Evolutionary conservation across 192 early-diverging fungal species (phyloP).

Genomic region (Gamsiella multidivaricata): DNA sequence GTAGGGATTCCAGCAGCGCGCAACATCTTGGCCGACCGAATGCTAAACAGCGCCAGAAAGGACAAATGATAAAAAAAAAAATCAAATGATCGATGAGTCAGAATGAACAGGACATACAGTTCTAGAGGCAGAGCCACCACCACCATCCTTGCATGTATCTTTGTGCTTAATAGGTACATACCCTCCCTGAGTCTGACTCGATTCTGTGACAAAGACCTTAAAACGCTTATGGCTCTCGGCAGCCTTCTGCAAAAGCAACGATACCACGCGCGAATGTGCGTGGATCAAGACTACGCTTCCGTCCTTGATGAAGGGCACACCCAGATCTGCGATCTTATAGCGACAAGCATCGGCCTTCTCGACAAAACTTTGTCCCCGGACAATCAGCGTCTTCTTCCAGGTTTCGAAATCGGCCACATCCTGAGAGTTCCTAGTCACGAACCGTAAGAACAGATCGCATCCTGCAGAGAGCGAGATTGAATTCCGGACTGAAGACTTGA

Average conservation of each 20-base stretch:
- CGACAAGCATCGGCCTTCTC: constrained; percentile 76
- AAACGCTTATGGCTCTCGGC: constrained; percentile 85
- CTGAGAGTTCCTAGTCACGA: constrained; percentile 68
- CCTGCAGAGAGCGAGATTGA: constrained; percentile 89
- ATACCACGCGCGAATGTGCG: constrained; percentile 95
- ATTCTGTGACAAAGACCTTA: constrained; percentile 94
- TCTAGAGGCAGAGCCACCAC: not conserved
- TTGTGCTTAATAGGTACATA: constrained; percentile 23
- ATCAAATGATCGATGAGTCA: constrained; percentile 32
- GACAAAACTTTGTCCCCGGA: constrained; percentile 77
- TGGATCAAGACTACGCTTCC: constrained; percentile 88
- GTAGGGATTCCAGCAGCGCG: constrained; percentile 81
- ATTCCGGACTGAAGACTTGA: constrained; percentile 76
- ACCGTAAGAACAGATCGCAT: constrained; percentile 84
- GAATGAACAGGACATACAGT: constrained; percentile 1
- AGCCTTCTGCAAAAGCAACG: constrained; percentile 82
- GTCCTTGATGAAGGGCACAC: constrained; percentile 84
- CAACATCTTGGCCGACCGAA: constrained; percentile 76
- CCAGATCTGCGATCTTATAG: constrained; percentile 81
- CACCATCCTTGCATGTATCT: not conserved
- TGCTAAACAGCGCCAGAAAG: constrained; percentile 28
- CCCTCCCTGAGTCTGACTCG: constrained; percentile 80
- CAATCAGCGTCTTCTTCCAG: constrained; percentile 74
- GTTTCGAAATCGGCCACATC: constrained; percentile 81
- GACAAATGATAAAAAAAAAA: not conserved